Base-by-base conservation (phyloP, 108 stramenopile genomes). In the Aurantiochytrium sp. region DNA sequence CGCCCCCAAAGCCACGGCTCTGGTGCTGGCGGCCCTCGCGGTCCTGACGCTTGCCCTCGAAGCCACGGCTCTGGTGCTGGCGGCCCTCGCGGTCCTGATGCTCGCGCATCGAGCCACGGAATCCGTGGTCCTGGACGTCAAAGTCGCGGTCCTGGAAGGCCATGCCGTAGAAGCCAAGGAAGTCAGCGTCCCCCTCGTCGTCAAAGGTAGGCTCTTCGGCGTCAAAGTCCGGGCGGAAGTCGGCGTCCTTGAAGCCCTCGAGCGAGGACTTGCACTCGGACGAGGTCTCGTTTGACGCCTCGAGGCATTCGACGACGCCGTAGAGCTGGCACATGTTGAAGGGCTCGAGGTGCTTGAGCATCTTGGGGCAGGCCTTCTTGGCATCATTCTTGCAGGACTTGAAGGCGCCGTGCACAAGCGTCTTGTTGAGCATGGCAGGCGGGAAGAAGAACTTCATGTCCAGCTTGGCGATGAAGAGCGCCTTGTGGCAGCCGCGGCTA, bases 321-420 rank as follows among this genome's bases (percentile, higher is more conserved):
- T 65, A 27, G 24, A 65, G 59, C 59, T 65, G 59, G 59, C 59
- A 65, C 59, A 65, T 65, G 59, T 65, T 65, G 59, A 65, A 65
- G 59, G 59, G 59, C 59, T 65, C 59, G 59, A 65, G 59, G 59
- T 65, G 59, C 59, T 65, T 2, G 15, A 65, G 12, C 59, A 34
- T 30, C 59, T 65, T 65, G 59, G 59, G 59, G 59, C 59, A 65
- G 59, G 19, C 32, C 59, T 65, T 34, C 10, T 34, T 34, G 59
- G 59, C 24, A 27, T 65, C 59, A 10, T 65, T 27, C 59, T 65
- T 65, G 34, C 59, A 65, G 59, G 59, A 1, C 34, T 65, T 65
- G 59, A 65, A 65, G 59, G 59, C 59, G 34, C 15, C 24, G 59
- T 65, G 59, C 32, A 65, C 24, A 19, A 65, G 59, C 1, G 59